Evolutionary conservation across 768 basidiomycete species (phyloP).

Genomic region (Tremella yokohamensis): DNA sequence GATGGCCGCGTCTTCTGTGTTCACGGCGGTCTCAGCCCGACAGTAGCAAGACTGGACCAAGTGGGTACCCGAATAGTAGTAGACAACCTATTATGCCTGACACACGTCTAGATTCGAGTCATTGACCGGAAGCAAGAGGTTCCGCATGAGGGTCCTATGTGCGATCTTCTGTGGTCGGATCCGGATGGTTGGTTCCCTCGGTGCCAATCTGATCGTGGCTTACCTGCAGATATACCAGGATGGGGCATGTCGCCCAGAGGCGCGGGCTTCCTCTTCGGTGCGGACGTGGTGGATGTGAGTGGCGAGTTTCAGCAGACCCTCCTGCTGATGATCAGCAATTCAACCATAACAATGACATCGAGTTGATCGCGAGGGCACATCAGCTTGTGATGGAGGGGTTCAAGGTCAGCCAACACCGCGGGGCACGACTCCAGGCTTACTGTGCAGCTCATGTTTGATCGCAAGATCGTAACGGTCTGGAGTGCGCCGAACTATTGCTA

Average conservation of each 20-base stretch:
- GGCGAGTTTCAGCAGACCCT: not conserved
- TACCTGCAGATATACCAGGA: constrained; percentile 84
- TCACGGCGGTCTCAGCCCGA: constrained; percentile 91
- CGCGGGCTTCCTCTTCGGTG: constrained; percentile 92
- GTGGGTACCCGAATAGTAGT: constrained; percentile 54
- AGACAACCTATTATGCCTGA: too few relatives aligned
- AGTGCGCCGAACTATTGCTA: constrained; percentile 98
- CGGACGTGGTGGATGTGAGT: constrained; percentile 63
- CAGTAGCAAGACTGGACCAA: constrained; percentile 80
- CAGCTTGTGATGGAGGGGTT: constrained; percentile 97
- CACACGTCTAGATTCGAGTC: constrained; percentile 64
- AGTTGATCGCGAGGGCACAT: constrained; percentile 88
- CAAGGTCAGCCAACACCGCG: constrained; percentile 54
- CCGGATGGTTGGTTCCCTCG: constrained; percentile 72
- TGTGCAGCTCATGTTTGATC: constrained; percentile 78
- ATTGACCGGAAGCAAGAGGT: constrained; percentile 97
- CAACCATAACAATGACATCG: constrained; percentile 83
- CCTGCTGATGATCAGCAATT: constrained; percentile 55
- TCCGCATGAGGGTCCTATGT: constrained; percentile 98
- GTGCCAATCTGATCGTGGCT: constrained; percentile 56
- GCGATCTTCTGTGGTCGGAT: constrained; percentile 98
- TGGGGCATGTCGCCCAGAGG: constrained; percentile 97
- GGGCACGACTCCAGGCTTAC: not conserved
- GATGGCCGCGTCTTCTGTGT: constrained; percentile 97
- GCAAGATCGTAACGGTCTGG: constrained; percentile 94